Conservation (phyloP, 2,329 filamentous ascomycete species). For the Sporothrix protearum region DNA sequence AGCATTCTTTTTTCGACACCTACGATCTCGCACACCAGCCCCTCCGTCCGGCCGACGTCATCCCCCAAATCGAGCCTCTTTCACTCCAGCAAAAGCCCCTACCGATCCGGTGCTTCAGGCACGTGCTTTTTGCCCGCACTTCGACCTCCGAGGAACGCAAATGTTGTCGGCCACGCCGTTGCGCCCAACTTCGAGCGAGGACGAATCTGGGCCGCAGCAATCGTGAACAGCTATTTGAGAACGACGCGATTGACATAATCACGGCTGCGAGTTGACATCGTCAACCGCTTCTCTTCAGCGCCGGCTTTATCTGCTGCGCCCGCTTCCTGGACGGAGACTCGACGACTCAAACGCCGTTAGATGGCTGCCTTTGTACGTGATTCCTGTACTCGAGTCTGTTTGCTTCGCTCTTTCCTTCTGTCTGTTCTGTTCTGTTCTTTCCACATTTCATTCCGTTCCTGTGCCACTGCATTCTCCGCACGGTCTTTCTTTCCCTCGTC, state of each 20-base stretch:
- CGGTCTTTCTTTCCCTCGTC: neutral
- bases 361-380: slow-evolving; percentile 25
- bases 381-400: neutral
- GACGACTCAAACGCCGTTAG: slow-evolving; percentile 12
- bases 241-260: neutral
- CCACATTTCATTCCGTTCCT: neutral
- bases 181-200: neutral
- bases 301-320: neutral
- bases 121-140: slow-evolving; percentile 2
- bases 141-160: neutral
- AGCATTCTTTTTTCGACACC: neutral
- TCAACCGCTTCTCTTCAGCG: neutral
- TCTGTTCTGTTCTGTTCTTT: neutral
- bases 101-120: slow-evolving; percentile 4
- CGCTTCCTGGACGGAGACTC: neutral
- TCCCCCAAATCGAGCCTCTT: neutral
- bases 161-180: neutral
- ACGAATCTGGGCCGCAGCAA: neutral
- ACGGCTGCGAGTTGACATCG: neutral
- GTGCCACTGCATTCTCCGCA: slow-evolving; percentile 2
- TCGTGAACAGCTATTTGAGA: neutral
- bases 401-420: neutral
- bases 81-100: neutral
- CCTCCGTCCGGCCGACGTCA: slow-evolving; percentile 6
- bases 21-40: neutral